Conservation (phyloP, 139 green algal genomes). For the Chlamydomonas sp. region DNA sequence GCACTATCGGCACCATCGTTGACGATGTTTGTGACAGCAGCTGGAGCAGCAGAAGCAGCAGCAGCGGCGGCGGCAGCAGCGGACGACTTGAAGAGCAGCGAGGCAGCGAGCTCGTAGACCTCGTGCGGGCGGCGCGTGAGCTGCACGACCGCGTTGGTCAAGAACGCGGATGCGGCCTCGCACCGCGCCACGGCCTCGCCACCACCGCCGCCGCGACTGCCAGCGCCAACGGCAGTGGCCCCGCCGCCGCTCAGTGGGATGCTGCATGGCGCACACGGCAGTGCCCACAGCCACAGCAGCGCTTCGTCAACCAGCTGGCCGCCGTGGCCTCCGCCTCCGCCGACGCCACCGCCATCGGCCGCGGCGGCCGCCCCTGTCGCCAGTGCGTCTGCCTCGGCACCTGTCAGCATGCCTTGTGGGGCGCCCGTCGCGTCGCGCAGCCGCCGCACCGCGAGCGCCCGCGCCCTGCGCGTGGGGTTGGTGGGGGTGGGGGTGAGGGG, state of each 20-base stretch:
- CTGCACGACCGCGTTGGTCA: slow-evolving; percentile 29
- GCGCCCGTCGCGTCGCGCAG: background rate
- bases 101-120: slow-evolving; percentile 16
- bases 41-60: too few relatives aligned
- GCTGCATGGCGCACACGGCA: slow-evolving; percentile 11
- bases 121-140: slow-evolving; percentile 34
- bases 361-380: slow-evolving; percentile 2
- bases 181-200: background rate
- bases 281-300: slow-evolving; percentile 35
- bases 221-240: background rate
- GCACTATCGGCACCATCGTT: too few relatives aligned
- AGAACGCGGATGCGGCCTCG: slow-evolving; percentile 22
- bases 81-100: too few relatives aligned
- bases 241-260: background rate
- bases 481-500: too few relatives aligned
- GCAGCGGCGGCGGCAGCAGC: too few relatives aligned
- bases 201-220: too few relatives aligned
- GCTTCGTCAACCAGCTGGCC: slow-evolving; percentile 21
- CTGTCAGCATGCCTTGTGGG: background rate
- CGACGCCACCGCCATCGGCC: background rate
- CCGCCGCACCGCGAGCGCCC: slow-evolving; percentile 12
- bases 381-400: background rate
- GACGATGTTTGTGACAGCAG: background rate
- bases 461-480: too few relatives aligned
- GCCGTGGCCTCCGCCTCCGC: slow-evolving; percentile 16